Evolutionary conservation across 805 yeast genomes (phyloP), one percentile per base, ranked within the genome.

Genomic region (Sugiyamaella smithiae): DNA sequence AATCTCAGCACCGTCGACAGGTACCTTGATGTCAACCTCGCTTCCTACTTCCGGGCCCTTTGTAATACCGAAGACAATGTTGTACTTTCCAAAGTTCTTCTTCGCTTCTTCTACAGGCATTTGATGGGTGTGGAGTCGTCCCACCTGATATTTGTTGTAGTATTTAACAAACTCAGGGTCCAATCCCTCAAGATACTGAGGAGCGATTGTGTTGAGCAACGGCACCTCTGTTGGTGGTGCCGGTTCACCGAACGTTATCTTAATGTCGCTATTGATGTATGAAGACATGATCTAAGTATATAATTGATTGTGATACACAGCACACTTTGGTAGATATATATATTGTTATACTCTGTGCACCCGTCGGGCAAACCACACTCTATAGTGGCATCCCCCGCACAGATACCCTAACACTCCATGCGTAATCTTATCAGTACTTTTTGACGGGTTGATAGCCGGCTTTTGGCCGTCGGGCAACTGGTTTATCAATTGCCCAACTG

Each of bases 121-220:
- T 17, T 38, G 37, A 19, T 45, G 33, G 5, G 45, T 19, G 22
- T 16, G 26, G 11, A 45, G 44, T 3, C 49, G 49, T 12, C 49
- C 49, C 11, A 29, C 49, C 24, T 38, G 44, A 16, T 45, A 45
- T 17, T 28, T 23, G 28, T 11, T 24, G 38, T 45, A 45, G 8
- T 42, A 40, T 20, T 38, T 28, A 9, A 45, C 49, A 26, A 22
- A 45, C 14, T 38, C 45, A 3, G 49, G 45, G 17, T 45, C 49
- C 32, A 40, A 14, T 9, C 31, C 41, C 11, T 36, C 47, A 16
- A 31, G 23, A 19, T 35, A 43, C 12, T 47, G 52, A 28, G 48
- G 44, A 25, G 26, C 16, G 22, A 44, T 44, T 3, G 41, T 22
- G 23, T 44, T 44, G 16, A 44, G 16, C 25, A 44, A 32, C 8